Evolutionary conservation across 2,329 filamentous ascomycete genomes (phyloP).

Genomic region (Didymella exigua): DNA sequence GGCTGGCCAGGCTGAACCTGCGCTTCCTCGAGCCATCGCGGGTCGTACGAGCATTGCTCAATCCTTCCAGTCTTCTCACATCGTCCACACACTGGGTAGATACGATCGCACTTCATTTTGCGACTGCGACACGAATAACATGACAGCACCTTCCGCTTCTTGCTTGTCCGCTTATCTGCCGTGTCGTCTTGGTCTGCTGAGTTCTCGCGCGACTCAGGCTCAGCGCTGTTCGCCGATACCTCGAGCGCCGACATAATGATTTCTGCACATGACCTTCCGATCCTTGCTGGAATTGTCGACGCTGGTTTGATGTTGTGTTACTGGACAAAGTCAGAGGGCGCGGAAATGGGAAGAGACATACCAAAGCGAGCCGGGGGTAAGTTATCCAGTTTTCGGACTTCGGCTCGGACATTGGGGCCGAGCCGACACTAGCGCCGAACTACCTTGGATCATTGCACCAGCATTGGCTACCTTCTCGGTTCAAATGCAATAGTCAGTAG

Average conservation of each 20-base stretch:
- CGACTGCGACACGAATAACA: constrained; percentile 54
- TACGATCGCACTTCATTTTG: constrained; percentile 56
- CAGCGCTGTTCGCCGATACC: constrained; percentile 38
- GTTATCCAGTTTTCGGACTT: constrained; percentile 11
- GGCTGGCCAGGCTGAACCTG: constrained; percentile 8
- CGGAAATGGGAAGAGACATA: constrained; percentile 26
- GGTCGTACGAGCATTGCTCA: constrained; percentile 51
- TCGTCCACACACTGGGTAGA: constrained; percentile 52
- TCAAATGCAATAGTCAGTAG: background rate
- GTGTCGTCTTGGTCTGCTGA: constrained; percentile 37
- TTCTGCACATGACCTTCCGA: background rate
- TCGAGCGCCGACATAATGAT: background rate
- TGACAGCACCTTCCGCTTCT: constrained; percentile 54
- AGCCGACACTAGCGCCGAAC: background rate
- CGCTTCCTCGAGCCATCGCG: constrained; percentile 43
- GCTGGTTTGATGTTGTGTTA: background rate
- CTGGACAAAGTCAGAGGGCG: constrained; percentile 2
- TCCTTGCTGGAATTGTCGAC: background rate
- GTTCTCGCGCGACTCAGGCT: constrained; percentile 38
- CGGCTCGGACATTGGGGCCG: constrained; percentile 11
- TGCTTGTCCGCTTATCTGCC: constrained; percentile 48
- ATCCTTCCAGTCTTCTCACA: constrained; percentile 53
- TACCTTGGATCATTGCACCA: background rate
- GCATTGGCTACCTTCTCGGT: background rate
- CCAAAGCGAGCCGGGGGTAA: constrained; percentile 2